Conservation (phyloP, 148 eudicot species). For the Rhododendron mucronatum region DNA sequence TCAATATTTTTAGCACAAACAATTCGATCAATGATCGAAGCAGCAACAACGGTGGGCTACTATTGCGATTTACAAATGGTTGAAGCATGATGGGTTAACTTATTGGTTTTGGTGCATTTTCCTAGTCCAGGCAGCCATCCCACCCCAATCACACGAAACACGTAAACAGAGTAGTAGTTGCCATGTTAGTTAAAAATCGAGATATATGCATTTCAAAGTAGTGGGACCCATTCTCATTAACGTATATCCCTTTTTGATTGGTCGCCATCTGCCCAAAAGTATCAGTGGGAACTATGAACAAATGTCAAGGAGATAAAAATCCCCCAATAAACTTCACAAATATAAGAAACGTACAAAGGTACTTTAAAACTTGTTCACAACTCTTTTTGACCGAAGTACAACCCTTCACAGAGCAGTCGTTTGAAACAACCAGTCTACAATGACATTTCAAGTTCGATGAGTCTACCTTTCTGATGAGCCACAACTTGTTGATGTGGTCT, state of each 20-base stretch:
- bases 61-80: not conserved
- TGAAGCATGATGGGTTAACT: not conserved
- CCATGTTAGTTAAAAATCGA: not conserved
- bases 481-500: conserved; percentile 52
- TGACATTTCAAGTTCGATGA: not conserved
- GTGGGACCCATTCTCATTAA: not conserved
- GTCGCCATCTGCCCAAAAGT: not conserved
- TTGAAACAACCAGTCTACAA: not conserved
- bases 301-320: not conserved
- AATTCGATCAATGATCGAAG: not conserved
- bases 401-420: not conserved
- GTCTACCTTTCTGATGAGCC: conserved; percentile 74
- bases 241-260: not conserved
- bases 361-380: not conserved
- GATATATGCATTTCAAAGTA: not conserved
- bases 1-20: not conserved
- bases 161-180: not conserved
- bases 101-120: not conserved
- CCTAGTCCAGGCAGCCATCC: not conserved
- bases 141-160: not conserved
- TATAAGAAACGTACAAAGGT: not conserved
- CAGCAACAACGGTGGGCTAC: not conserved
- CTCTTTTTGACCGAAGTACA: not conserved
- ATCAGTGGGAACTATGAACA: not conserved
- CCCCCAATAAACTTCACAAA: not conserved